These are phyloP conservation scores for Moricandia arvensis DNA, from an alignment of 345 rosid species.

Conservation along the genomic window DNA sequence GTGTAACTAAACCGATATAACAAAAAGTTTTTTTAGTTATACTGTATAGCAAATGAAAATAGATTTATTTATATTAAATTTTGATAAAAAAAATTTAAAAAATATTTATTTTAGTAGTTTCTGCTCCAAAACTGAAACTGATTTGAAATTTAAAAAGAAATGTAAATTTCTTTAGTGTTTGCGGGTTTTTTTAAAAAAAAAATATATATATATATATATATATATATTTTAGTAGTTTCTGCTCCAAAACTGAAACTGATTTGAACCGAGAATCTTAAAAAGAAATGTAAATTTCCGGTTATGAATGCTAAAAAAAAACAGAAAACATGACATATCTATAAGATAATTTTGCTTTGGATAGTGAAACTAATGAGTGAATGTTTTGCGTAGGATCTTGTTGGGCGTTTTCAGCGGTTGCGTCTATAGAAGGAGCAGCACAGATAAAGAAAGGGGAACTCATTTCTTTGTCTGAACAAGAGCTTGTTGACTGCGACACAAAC, in stretches of 20 bases:
- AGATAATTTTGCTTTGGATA: background rate
- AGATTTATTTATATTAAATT: background rate
- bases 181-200: too few relatives aligned
- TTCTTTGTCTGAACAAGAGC: slow-evolving; percentile 66
- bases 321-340: background rate
- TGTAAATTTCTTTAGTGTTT: background rate
- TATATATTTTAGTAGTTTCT: background rate
- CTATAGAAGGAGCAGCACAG: slow-evolving; percentile 55
- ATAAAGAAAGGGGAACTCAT: slow-evolving; percentile 51
- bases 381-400: slow-evolving; percentile 53
- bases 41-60: background rate
- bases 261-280: background rate
- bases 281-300: background rate
- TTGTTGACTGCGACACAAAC: slow-evolving; percentile 48
- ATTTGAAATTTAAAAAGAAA: too few relatives aligned
- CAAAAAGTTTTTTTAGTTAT: too few relatives aligned
- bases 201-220: too few relatives aligned
- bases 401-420: slow-evolving; percentile 77
- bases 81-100: background rate
- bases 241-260: background rate
- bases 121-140: background rate
- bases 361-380: background rate
- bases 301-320: background rate
- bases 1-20: background rate
- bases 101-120: background rate